A percentile compares a stretch with the other conserved stretches of the same genome.
Evolutionary conservation across 1,284 basidiomycete genomes (phyloP).

Genomic region (Rhodotorula sp.): DNA sequence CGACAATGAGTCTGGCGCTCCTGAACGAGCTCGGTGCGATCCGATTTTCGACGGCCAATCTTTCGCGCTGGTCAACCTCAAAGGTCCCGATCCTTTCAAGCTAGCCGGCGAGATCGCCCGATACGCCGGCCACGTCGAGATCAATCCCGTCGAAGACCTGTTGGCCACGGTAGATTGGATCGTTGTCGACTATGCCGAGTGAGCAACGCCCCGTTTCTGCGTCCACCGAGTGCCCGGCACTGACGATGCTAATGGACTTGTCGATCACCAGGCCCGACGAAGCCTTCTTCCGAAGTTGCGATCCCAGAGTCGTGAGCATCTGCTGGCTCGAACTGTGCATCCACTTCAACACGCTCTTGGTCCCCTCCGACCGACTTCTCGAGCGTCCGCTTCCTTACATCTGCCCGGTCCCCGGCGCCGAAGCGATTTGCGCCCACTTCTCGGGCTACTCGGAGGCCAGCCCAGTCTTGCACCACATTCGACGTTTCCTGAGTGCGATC

Average conservation of each 20-base stretch:
- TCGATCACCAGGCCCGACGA: background rate
- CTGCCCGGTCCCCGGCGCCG: slow-evolving; percentile 17
- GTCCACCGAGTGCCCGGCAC: too few relatives aligned
- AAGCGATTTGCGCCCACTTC: slow-evolving; percentile 12
- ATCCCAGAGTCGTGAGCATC: slow-evolving; percentile 26
- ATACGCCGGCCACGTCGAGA: background rate
- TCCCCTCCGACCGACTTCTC: slow-evolving; percentile 13
- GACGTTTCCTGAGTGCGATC: slow-evolving; percentile 16
- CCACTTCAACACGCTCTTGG: slow-evolving; percentile 5
- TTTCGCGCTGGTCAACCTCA: slow-evolving; percentile 17
- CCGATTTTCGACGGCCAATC: slow-evolving; percentile 20
- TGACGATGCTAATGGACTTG: background rate
- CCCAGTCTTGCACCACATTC: slow-evolving; percentile 19
- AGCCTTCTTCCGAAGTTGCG: background rate
- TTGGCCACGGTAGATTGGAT: slow-evolving; percentile 9
- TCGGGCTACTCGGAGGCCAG: slow-evolving; percentile 18
- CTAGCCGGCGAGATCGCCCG: background rate
- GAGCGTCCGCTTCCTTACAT: slow-evolving; percentile 26
- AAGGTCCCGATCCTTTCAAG: background rate
- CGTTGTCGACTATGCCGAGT: slow-evolving; percentile 9
- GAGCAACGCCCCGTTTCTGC: background rate
- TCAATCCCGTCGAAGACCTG: slow-evolving; percentile 7
- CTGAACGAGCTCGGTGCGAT: too few relatives aligned
- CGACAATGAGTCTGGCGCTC: too few relatives aligned
- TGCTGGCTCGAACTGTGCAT: slow-evolving; percentile 39